Conservation (phyloP, 1,139 yeast genomes). For the Sugiyamaella paludigena region DNA sequence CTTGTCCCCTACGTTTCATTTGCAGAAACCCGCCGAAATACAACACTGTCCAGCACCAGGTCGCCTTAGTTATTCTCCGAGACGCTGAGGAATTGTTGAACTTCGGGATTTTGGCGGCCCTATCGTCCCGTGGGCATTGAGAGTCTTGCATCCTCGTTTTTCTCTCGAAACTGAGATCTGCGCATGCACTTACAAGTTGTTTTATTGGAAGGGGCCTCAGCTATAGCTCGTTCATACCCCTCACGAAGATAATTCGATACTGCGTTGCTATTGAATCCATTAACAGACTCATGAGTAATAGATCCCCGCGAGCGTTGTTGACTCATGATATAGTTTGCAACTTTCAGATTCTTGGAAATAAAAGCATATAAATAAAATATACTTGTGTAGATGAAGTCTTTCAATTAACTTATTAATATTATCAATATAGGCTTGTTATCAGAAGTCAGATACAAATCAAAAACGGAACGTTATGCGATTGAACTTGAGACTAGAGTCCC, state of each 20-base stretch:
- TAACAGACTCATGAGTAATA: constrained; percentile 23
- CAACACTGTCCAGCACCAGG: too few relatives aligned
- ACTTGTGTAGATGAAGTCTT: background rate
- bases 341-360: constrained; percentile 5
- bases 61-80: too few relatives aligned
- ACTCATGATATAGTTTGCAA: constrained; percentile 1
- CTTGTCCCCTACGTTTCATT: too few relatives aligned
- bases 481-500: too few relatives aligned
- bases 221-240: constrained; percentile 21
- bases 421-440: background rate
- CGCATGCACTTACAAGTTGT: constrained; percentile 16
- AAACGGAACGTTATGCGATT: too few relatives aligned
- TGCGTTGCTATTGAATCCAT: constrained; percentile 29
- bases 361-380: background rate
- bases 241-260: constrained; percentile 27
- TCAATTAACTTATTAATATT: background rate
- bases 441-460: too few relatives aligned
- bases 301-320: constrained; percentile 1
- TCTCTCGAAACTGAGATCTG: background rate
- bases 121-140: too few relatives aligned
- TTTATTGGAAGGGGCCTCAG: constrained; percentile 14
- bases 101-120: too few relatives aligned
- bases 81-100: too few relatives aligned
- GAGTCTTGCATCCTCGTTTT: too few relatives aligned
- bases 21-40: too few relatives aligned